Base-by-base conservation (phyloP, 78 protist species). In the Dictyostelium intermedium region DNA sequence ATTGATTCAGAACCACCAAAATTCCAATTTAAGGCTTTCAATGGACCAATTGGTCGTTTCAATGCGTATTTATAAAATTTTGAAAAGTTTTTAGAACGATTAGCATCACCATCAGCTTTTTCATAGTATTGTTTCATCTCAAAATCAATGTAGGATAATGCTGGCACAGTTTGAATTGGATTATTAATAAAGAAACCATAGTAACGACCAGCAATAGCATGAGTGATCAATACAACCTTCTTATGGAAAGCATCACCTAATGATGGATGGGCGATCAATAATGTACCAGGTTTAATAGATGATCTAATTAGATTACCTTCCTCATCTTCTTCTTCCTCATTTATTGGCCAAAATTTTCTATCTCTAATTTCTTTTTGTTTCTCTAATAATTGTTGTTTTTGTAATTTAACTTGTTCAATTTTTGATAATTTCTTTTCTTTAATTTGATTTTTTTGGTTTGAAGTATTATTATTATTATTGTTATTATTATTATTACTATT, bases 111-210 rank as follows among this genome's bases (percentile, higher is more conserved):
- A 0, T 74, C 25, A 25, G 43, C 39, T 66, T 45, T 80, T 23
- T 39, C 39, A 27, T 27, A 66, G 32, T 27, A 5, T 23, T 60
- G 3, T 39, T 79, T 43, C 16, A 25, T 5, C 1, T 63, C 82
- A 2, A 25, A 13, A 37, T 89, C 82, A 11, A 89, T 34, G 8
- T 76, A 25, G 1, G 66, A 2, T 16, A 89, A 66, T 8, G 61
- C 63, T 2, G 72, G 13, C 1, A 20, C 30, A 2, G 87, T 69
- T 18, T 27, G 73, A 2, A 89, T 27, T 23, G 94, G 61, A 20
- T 63, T 78, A 50, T 89, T 89, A 56, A 89, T 80, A 23, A 89
- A 43, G 70, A 27, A 80, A 23, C 94, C 94, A 69, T 89, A 89
- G 41, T 80, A 70, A 5, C 25, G 18, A 32, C 73, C 94, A 34